phyloP scores from a whole-genome alignment of 768 basidiomycete genomes.

The Crucibulum laeve region DNA sequence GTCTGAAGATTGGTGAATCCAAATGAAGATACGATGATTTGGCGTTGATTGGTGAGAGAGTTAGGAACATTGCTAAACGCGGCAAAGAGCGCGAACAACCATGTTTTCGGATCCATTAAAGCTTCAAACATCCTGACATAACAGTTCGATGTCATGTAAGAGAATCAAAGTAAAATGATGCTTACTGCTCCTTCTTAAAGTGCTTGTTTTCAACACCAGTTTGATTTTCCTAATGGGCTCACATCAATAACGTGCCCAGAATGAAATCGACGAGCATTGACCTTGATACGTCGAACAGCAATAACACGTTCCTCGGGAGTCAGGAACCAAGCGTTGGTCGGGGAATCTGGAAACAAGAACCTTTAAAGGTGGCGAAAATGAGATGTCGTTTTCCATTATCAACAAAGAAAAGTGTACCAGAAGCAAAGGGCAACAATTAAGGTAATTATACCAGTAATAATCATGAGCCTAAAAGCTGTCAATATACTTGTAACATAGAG shows the following conservation, averaged over 20 bases:
- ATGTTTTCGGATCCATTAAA: slow-evolving; percentile 65
- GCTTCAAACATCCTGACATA: slow-evolving; percentile 60
- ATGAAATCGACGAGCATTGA: slow-evolving; percentile 12
- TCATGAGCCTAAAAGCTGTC: slow-evolving; percentile 48
- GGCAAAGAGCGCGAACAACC: slow-evolving; percentile 70
- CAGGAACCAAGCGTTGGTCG: slow-evolving; percentile 72
- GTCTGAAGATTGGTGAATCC: slow-evolving; percentile 64
- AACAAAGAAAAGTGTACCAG: slow-evolving; percentile 36
- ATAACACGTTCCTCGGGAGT: slow-evolving; percentile 55
- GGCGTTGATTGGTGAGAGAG: slow-evolving; percentile 58
- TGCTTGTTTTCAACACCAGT: slow-evolving; percentile 79
- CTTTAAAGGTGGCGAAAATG: slow-evolving; percentile 19
- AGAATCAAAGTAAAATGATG: neutral
- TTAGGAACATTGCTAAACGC: slow-evolving; percentile 61
- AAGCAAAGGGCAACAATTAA: slow-evolving; percentile 46
- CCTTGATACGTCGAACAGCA: slow-evolving; percentile 67
- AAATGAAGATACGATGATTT: slow-evolving; percentile 62
- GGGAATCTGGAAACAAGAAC: slow-evolving; percentile 73
- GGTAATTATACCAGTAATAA: slow-evolving; percentile 62
- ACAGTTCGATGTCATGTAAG: too few relatives aligned
- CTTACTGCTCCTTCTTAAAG: slow-evolving; percentile 78
- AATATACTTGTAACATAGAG: neutral
- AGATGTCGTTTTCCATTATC: neutral
- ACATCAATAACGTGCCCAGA: neutral
- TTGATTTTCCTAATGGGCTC: slow-evolving; percentile 57